Percentiles rank a stretch among this genome's conserved stretches.
phyloP scores from a whole-genome alignment of 2,329 filamentous ascomycete species.

The Geosmithia putterillii region DNA sequence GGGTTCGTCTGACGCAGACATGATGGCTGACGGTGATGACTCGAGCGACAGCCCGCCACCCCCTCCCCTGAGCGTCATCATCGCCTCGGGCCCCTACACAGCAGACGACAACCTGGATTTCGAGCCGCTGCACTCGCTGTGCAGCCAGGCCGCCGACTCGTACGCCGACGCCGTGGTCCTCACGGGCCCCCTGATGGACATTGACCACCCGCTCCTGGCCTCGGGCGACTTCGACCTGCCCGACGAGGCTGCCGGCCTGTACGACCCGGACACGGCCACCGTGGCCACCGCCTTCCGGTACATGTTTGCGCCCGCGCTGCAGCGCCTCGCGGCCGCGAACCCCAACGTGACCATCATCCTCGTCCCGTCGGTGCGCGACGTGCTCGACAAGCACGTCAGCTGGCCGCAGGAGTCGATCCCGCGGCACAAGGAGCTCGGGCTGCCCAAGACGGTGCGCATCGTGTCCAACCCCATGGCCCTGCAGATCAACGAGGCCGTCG shows the following conservation, averaged over 20 bases:
- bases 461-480: constrained; percentile 87
- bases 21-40: constrained; percentile 24
- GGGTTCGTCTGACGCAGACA: constrained; percentile 37
- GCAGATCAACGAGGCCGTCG: constrained; percentile 72
- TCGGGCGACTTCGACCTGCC: constrained; percentile 68
- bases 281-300: constrained; percentile 75
- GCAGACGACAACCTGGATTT: constrained; percentile 87
- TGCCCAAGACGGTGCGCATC: constrained; percentile 64
- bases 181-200: constrained; percentile 78
- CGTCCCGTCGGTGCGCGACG: constrained; percentile 71
- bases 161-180: constrained; percentile 72
- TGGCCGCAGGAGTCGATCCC: constrained; percentile 61
- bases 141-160: constrained; percentile 60
- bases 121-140: constrained; percentile 72
- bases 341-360: constrained; percentile 73
- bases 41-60: constrained; percentile 36
- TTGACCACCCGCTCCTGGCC: constrained; percentile 80
- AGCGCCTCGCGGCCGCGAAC: constrained; percentile 55
- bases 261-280: constrained; percentile 68
- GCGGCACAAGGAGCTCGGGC: constrained; percentile 54
- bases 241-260: constrained; percentile 42
- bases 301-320: constrained; percentile 62
- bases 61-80: constrained; percentile 61
- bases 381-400: constrained; percentile 69
- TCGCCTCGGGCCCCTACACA: constrained; percentile 82